Base-by-base conservation (phyloP, 2,329 filamentous ascomycete genomes). In the Colletotrichum higginsianum region DNA sequence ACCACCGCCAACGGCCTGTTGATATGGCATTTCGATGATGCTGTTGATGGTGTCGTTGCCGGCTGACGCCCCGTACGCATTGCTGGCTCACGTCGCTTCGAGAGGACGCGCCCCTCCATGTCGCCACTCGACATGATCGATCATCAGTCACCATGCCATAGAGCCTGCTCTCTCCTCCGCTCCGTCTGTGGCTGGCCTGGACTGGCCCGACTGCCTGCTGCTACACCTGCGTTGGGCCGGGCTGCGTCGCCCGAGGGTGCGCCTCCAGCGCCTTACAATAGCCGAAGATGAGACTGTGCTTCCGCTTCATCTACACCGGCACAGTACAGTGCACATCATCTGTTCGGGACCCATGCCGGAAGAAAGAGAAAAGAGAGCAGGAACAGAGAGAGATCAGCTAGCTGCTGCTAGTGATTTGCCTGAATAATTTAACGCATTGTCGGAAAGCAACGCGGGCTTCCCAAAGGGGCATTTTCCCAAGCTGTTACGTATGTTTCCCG, bases 261-360 rank as follows among this genome's bases (percentile, higher is more conserved):
- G 52, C 65, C 58, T 58, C 21, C 44, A 44, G 16, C n/a, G 61
- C 40, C 56, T 46, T 35, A 40, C 57, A 46, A 55, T 55, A 60
- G 53, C 65, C 58, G 58, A 60, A 67, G 58, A 63, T 58, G 65
- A 55, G 58, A 68, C 35, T 71, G 49, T 44, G 44, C 40, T 47
- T 52, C 60, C 21, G 12, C 30, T 42, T 52, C 26, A 42, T 38
- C 26, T 47, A 35, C 26, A 42, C 46, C 21, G 21, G 47, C 30
- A 50, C 58, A 13, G 60, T 30, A 53, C 47, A 44, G 21, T 9
- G 49, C 30, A 26, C 4, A 30, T 21, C 12, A 6, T 26, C 16
- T 30, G 44, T 18, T 53, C 58, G 23, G 13, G 30, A 30, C 30
- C 8, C 9, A 9, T 9, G 30, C 30, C 30, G 30, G 30, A 35